A percentile compares a stretch with the other conserved stretches of the same genome.
Conservation (phyloP, 257 asterid species). For the Penstemon davidsonii region DNA sequence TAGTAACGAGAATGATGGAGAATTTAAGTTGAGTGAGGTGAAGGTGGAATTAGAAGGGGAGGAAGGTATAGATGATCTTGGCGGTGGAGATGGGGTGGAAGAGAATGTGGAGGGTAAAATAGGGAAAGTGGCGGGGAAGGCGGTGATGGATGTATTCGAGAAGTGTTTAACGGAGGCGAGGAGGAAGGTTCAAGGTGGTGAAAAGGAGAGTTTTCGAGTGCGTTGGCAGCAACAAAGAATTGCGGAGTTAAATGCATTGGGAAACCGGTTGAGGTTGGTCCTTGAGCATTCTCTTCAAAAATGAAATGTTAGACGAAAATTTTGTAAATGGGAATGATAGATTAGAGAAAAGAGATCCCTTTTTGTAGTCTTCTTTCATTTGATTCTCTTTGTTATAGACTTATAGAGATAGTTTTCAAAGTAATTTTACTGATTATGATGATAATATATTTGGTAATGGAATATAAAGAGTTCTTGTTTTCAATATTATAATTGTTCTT, state of each 20-base stretch:
- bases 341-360: conserved; percentile 4
- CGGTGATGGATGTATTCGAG: conserved; percentile 55
- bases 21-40: conserved; percentile 62
- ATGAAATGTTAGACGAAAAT: conserved; percentile 29
- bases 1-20: conserved; percentile 31
- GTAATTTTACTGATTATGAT: no score
- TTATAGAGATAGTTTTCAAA: conserved; percentile 21
- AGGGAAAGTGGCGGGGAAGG: conserved; percentile 45
- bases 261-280: conserved; percentile 66
- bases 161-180: conserved; percentile 60
- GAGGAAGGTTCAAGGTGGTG: conserved; percentile 22
- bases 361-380: conserved; percentile 19
- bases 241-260: conserved; percentile 66
- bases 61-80: conserved; percentile 19
- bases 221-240: conserved; percentile 71
- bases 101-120: conserved; percentile 16
- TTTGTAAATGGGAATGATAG: conserved; percentile 27
- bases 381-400: conserved; percentile 1
- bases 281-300: conserved; percentile 53
- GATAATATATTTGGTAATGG: conserved; percentile 28
- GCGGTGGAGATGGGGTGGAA: conserved; percentile 17
- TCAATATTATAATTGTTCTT: neutral
- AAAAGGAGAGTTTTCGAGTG: neutral
- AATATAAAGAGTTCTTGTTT: conserved; percentile 23
- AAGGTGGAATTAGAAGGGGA: conserved; percentile 62